phyloP scores from a whole-genome alignment of 495 filamentous ascomycete genomes.

The Evernia prunastri region DNA sequence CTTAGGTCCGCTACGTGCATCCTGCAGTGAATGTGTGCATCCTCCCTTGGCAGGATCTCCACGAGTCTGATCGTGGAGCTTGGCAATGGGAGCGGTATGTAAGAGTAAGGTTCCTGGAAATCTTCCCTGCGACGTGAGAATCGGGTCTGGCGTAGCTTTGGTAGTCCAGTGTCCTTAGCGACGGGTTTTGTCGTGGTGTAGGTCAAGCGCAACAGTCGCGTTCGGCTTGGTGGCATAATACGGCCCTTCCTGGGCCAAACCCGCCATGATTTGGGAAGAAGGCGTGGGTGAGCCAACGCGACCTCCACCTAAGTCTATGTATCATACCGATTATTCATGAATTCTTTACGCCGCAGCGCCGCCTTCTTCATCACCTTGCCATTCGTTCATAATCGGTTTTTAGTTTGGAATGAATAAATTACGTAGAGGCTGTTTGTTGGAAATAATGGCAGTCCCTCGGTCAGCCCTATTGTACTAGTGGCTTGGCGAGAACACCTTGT shows the following conservation, averaged over 20 bases:
- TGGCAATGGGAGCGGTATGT: not conserved
- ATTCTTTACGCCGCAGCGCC: not conserved
- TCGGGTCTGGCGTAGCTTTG: not conserved
- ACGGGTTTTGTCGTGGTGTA: not conserved
- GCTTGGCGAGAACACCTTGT: too few species aligned
- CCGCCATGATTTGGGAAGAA: not conserved
- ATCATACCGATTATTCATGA: too few species aligned
- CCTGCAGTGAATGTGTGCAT: conserved; percentile 3
- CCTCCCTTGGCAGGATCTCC: not conserved
- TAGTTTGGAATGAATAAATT: not conserved
- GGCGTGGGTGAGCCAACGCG: not conserved
- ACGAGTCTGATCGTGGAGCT: conserved; percentile 7
- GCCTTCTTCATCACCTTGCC: not conserved
- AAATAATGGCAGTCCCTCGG: too few species aligned
- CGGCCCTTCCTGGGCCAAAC: not conserved
- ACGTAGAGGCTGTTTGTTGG: not conserved
- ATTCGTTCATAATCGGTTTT: not conserved
- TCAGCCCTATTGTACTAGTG: too few species aligned
- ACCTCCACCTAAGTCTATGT: not conserved
- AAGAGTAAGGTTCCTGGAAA: not conserved
- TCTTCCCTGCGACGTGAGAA: not conserved
- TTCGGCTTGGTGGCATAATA: not conserved
- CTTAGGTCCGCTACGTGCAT: not conserved
- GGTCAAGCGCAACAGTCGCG: not conserved
- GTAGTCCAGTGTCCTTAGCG: not conserved